A percentile compares a stretch with the other conserved stretches of the same genome.
These are phyloP conservation scores for Ustilago curta DNA, from an alignment of 1,284 basidiomycete genomes.

Conservation along the genomic window DNA sequence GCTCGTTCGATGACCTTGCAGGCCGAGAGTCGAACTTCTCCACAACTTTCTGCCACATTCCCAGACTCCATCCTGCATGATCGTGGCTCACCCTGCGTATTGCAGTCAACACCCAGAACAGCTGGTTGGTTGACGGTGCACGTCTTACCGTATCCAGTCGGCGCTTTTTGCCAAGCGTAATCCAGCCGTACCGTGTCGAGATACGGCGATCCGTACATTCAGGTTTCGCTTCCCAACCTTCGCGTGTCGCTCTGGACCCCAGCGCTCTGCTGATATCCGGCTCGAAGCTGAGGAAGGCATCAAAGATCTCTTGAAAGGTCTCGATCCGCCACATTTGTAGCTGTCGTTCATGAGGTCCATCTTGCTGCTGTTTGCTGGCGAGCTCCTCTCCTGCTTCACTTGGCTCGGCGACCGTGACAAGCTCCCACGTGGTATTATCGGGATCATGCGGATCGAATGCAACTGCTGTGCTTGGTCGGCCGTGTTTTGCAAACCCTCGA, in stretches of 20 bases:
- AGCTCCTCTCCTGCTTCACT: background rate
- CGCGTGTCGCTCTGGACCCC: background rate
- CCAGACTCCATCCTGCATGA: constrained; percentile 38
- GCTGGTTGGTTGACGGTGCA: constrained; percentile 37
- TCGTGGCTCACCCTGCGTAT: constrained; percentile 45
- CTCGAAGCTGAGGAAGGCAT: constrained; percentile 29
- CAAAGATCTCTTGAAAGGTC: constrained; percentile 45
- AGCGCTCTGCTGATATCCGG: constrained; percentile 19
- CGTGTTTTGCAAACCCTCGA: constrained; percentile 32
- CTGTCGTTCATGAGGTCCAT: constrained; percentile 9
- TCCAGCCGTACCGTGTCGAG: constrained; percentile 21
- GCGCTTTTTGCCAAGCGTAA: constrained; percentile 25
- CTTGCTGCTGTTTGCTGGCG: background rate
- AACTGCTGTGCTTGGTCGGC: constrained; percentile 12
- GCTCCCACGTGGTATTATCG: constrained; percentile 25
- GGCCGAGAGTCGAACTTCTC: constrained; percentile 23
- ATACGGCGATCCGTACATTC: constrained; percentile 9
- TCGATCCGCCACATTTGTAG: constrained; percentile 34
- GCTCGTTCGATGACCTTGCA: background rate
- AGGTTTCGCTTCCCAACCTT: background rate
- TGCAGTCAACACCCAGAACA: constrained; percentile 47
- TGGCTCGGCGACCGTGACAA: background rate
- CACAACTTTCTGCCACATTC: constrained; percentile 39
- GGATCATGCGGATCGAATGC: constrained; percentile 18
- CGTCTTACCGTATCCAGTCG: constrained; percentile 18